A percentile compares a stretch with the other conserved stretches of the same genome.
phyloP scores from a whole-genome alignment of 2,329 filamentous ascomycete species.

The Xylaria sp. region DNA sequence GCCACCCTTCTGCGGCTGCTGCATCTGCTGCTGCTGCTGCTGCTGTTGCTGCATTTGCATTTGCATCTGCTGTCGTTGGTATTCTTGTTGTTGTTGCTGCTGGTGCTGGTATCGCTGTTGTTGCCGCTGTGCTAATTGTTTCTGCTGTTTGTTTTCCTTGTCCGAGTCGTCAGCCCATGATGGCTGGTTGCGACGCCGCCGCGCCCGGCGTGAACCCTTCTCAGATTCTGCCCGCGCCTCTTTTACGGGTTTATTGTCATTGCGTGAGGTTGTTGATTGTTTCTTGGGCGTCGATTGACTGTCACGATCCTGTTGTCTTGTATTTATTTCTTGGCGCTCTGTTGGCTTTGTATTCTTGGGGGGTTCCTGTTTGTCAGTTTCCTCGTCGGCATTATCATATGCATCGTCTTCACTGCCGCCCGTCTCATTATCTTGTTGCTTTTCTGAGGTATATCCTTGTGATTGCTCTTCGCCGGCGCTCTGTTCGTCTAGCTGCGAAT shows the following conservation, averaged over 20 bases:
- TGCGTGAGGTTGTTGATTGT: conserved; percentile 44
- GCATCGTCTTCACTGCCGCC: conserved; percentile 19
- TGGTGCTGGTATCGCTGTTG: conserved; percentile 33
- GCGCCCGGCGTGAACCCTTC: conserved; percentile 35
- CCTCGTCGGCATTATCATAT: not conserved
- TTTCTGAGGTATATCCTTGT: conserved; percentile 3
- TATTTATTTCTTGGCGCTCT: conserved; percentile 12
- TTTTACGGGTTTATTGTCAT: conserved; percentile 35
- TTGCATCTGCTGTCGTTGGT: conserved; percentile 34
- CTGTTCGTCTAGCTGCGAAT: conserved; percentile 9
- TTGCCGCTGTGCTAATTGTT: conserved; percentile 38
- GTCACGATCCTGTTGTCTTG: conserved; percentile 20
- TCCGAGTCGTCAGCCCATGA: conserved; percentile 38
- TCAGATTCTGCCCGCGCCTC: conserved; percentile 35
- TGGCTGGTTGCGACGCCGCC: conserved; percentile 42
- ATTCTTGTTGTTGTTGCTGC: conserved; percentile 32
- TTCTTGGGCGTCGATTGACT: conserved; percentile 26
- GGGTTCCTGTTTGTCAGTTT: not conserved
- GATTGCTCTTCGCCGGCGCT: conserved; percentile 14
- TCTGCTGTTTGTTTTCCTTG: conserved; percentile 37
- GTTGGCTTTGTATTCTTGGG: not conserved
- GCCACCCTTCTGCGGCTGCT: conserved; percentile 31
- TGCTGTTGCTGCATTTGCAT: conserved; percentile 38
- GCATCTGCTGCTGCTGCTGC: conserved; percentile 33
- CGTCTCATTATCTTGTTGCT: conserved; percentile 13